These are phyloP conservation scores for Babesia ovata DNA, from an alignment of 169 alveolate species.

Conservation along the genomic window DNA sequence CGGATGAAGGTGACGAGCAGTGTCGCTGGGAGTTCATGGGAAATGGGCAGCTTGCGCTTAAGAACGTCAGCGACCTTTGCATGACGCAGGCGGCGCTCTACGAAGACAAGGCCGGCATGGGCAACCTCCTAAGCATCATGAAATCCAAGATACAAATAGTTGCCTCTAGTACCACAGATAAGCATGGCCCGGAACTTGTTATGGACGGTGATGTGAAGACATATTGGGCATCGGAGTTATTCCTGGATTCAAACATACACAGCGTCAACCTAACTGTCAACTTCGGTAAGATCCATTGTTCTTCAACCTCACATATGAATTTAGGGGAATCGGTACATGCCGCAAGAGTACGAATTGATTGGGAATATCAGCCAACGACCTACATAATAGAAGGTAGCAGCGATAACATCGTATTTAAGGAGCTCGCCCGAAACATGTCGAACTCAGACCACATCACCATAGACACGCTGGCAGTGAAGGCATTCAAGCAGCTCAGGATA, in stretches of 20 bases:
- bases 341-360: conserved; percentile 79
- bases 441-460: conserved; percentile 76
- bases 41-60: conserved; percentile 82
- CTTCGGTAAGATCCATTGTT: conserved; percentile 62
- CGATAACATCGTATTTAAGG: conserved; percentile 77
- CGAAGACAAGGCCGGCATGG: conserved; percentile 82
- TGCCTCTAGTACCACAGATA: conserved; percentile 69
- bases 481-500: conserved; percentile 76
- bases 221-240: conserved; percentile 88
- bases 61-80: conserved; percentile 77
- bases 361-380: conserved; percentile 90
- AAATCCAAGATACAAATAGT: conserved; percentile 24
- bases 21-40: conserved; percentile 84
- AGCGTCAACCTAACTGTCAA: conserved; percentile 71
- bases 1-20: conserved; percentile 82
- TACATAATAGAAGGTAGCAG: conserved; percentile 81
- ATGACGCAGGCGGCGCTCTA: conserved; percentile 79
- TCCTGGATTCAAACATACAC: conserved; percentile 76
- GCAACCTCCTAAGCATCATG: conserved; percentile 67
- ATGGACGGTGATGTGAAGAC: conserved; percentile 84
- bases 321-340: conserved; percentile 66
- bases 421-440: conserved; percentile 73
- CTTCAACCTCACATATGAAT: not conserved
- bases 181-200: conserved; percentile 77
- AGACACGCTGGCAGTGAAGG: conserved; percentile 76